Evolutionary conservation across 129 eudicot genomes (phyloP).

Genomic region (Centrapalus pauciflorus): DNA sequence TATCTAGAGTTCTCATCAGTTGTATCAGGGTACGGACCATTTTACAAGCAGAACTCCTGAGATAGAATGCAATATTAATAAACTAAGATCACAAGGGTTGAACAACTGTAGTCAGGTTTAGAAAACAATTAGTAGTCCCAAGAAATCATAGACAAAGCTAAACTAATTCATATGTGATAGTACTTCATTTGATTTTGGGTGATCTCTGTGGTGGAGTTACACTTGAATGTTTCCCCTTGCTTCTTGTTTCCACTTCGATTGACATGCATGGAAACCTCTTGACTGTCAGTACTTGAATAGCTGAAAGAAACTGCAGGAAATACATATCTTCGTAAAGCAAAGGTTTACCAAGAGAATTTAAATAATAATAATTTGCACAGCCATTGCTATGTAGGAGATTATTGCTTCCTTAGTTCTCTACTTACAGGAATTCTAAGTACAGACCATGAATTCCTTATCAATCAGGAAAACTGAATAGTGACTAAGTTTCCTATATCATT

Average conservation of each 20-base stretch:
- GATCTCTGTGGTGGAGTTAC: constrained; percentile 66
- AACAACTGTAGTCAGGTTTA: neutral
- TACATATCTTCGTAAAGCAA: constrained; percentile 15
- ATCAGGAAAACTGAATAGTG: constrained; percentile 4
- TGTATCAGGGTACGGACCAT: constrained; percentile 92
- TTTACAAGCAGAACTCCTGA: constrained; percentile 96
- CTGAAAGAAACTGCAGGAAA: constrained; percentile 90
- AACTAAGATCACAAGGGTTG: neutral
- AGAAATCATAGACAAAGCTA: constrained; percentile 2
- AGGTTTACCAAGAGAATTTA: constrained; percentile 9
- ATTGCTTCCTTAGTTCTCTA: neutral
- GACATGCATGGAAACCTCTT: constrained; percentile 90
- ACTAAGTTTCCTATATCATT: neutral
- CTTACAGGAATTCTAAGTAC: neutral
- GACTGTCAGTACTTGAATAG: constrained; percentile 71
- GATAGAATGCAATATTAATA: neutral
- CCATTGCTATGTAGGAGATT: neutral
- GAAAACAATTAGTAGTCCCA: neutral
- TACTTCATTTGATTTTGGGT: constrained; percentile 96
- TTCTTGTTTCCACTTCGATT: constrained; percentile 84
- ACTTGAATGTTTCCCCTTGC: constrained; percentile 77
- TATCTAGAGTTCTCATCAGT: constrained; percentile 96
- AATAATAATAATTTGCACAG: neutral
- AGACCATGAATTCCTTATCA: neutral
- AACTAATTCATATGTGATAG: constrained; percentile 14